Conservation (phyloP, 2,329 filamentous ascomycete genomes). For the Capronia epimyces region DNA sequence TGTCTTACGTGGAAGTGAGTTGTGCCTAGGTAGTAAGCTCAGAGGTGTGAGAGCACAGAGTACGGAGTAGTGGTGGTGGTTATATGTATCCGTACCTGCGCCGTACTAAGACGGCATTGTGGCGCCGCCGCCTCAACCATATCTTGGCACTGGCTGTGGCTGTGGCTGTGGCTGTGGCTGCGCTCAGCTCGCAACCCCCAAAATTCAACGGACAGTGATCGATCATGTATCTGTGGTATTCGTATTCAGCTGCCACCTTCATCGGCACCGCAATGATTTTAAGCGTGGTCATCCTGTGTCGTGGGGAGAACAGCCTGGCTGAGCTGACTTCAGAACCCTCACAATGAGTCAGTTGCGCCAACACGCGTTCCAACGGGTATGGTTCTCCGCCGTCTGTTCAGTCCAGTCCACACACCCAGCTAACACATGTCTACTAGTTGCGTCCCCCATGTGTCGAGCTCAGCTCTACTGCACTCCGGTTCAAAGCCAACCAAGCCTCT, state of each 20-base stretch:
- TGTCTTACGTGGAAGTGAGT: no score
- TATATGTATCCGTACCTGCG: no score
- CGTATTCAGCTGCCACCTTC: neutral
- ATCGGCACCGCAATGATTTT: neutral
- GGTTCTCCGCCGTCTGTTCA: neutral
- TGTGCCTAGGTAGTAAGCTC: no score
- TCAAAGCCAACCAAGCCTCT: constrained; percentile 44
- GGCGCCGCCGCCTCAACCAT: no score
- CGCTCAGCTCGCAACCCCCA: neutral
- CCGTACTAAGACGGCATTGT: no score
- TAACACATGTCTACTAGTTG: constrained; percentile 37
- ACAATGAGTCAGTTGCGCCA: constrained; percentile 38
- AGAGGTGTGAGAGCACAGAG: no score
- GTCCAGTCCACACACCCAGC: neutral
- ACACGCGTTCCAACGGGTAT: constrained; percentile 40
- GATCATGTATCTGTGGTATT: neutral
- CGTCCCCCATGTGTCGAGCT: constrained; percentile 56
- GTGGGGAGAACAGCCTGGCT: neutral
- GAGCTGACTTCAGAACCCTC: neutral
- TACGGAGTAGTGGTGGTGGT: no score
- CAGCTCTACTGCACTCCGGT: constrained; percentile 49
- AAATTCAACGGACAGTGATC: neutral
- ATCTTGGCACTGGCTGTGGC: no score
- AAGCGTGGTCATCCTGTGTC: neutral
- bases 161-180: no score